Evolutionary conservation across 768 basidiomycete species (phyloP).

Genomic region (Trametes cingulata): DNA sequence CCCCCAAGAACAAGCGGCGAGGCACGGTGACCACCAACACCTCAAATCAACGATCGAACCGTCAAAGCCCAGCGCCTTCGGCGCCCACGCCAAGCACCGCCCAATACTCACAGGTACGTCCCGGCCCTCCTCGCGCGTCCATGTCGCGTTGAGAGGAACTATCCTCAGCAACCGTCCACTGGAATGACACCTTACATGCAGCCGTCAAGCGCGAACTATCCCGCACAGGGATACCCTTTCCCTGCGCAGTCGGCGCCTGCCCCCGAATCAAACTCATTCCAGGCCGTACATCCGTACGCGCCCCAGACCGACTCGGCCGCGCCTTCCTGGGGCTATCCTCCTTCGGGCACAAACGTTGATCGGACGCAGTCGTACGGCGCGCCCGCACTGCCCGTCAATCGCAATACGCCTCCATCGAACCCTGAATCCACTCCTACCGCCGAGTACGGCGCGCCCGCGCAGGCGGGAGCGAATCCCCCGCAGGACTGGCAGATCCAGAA

Average conservation of each 20-base stretch:
- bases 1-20: slow-evolving; percentile 34
- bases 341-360: slow-evolving; percentile 33
- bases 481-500: slow-evolving; percentile 27
- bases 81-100: slow-evolving; percentile 10
- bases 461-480: slow-evolving; percentile 17
- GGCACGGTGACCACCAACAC: slow-evolving; percentile 23
- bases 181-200: slow-evolving; percentile 42
- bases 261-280: slow-evolving; percentile 43
- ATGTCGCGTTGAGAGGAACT: slow-evolving; percentile 17
- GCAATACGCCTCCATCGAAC: slow-evolving; percentile 32
- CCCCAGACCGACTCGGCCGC: slow-evolving; percentile 42
- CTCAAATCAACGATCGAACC: slow-evolving; percentile 21
- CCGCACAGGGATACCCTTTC: slow-evolving; percentile 45
- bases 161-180: slow-evolving; percentile 23
- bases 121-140: background rate
- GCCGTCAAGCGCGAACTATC: slow-evolving; percentile 43
- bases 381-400: slow-evolving; percentile 49
- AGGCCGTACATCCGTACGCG: slow-evolving; percentile 42
- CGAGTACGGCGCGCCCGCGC: slow-evolving; percentile 24
- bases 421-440: slow-evolving; percentile 14
- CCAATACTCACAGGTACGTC: slow-evolving; percentile 30
- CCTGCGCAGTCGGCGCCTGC: slow-evolving; percentile 42
- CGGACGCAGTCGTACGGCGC: slow-evolving; percentile 45
- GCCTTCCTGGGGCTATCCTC: slow-evolving; percentile 58
- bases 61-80: slow-evolving; percentile 22